Conservation (phyloP, 2,329 filamentous ascomycete genomes). For the Epichloe scottii region DNA sequence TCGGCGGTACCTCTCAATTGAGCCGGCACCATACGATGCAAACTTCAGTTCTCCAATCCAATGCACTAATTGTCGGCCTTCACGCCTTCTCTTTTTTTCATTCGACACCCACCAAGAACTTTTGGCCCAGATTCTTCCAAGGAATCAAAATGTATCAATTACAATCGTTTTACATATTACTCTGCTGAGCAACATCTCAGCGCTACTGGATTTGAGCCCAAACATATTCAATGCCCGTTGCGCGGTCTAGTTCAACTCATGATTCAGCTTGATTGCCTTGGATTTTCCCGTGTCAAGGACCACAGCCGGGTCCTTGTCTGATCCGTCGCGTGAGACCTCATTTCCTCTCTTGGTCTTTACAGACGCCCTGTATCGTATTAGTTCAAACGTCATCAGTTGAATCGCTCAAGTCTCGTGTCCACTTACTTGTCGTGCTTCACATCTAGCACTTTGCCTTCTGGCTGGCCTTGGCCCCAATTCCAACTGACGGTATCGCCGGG, state of each 20-base stretch:
- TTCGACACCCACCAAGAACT: no score
- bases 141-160: no score
- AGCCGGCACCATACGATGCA: no score
- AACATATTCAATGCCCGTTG: not conserved
- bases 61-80: no score
- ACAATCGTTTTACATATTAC: no score
- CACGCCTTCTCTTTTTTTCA: no score
- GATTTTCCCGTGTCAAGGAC: constrained; percentile 22
- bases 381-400: not conserved
- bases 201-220: not conserved
- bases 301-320: constrained; percentile 29
- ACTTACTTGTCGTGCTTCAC: constrained; percentile 29
- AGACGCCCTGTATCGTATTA: constrained; percentile 15
- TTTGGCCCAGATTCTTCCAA: no score
- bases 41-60: no score
- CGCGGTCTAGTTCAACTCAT: constrained; percentile 6
- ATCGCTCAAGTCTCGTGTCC: not conserved
- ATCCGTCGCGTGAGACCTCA: constrained; percentile 26
- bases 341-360: constrained; percentile 31
- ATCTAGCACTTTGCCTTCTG: constrained; percentile 30
- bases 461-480: constrained; percentile 32
- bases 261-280: constrained; percentile 4
- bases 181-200: not conserved
- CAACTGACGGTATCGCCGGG: constrained; percentile 32
- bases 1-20: no score